phyloP scores from a whole-genome alignment of 169 alveolate genomes.

The Ichthyophthirius multifiliis region DNA sequence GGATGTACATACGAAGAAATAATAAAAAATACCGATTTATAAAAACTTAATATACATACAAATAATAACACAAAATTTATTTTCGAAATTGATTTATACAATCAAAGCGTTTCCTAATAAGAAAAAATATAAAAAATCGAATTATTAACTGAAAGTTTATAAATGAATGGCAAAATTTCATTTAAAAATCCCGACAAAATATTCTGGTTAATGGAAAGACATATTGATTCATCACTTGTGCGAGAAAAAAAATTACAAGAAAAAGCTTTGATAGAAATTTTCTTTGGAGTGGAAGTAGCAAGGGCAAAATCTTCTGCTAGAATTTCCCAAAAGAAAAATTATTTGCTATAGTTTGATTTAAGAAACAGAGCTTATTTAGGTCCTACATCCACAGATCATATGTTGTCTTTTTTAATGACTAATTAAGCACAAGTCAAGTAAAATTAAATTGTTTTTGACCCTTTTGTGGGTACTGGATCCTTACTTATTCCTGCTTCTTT shows the following conservation, averaged over 20 bases:
- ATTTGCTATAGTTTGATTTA: constrained; percentile 80
- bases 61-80: constrained; percentile 11
- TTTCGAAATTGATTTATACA: constrained; percentile 40
- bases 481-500: constrained; percentile 89
- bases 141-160: constrained; percentile 22
- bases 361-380: constrained; percentile 94
- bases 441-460: constrained; percentile 89
- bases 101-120: constrained; percentile 19
- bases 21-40: constrained; percentile 23
- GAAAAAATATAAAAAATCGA: constrained; percentile 13
- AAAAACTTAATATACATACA: constrained; percentile 28
- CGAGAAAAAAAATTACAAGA: too few relatives aligned
- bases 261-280: constrained; percentile 27
- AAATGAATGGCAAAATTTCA: constrained; percentile 42
- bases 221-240: neutral
- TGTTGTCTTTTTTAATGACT: constrained; percentile 96
- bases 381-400: constrained; percentile 97
- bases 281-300: constrained; percentile 50
- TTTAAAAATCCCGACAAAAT: constrained; percentile 40
- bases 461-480: constrained; percentile 98
- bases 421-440: constrained; percentile 81
- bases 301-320: constrained; percentile 23
- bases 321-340: constrained; percentile 43
- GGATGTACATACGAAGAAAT: constrained; percentile 45
- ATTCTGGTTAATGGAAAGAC: constrained; percentile 16